Evolutionary conservation across 495 filamentous ascomycete species (phyloP).

Genomic region (Pyronema omphalodes): DNA sequence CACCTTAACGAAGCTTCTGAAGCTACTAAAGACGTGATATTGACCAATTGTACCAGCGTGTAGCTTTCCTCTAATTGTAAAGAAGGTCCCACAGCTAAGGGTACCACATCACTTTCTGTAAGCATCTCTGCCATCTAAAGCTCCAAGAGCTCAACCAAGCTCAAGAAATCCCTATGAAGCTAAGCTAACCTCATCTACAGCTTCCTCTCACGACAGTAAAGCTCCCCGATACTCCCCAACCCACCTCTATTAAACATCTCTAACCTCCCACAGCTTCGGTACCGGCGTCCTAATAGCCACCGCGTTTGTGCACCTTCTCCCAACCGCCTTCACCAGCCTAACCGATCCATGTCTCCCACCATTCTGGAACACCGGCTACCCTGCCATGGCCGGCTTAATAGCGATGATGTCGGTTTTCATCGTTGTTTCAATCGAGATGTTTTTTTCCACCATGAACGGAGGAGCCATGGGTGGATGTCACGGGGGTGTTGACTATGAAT

Average conservation of each 20-base stretch:
- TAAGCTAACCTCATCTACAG: neutral
- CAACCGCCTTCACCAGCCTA: constrained; percentile 63
- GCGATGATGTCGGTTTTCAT: constrained; percentile 64
- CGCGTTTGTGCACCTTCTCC: constrained; percentile 73
- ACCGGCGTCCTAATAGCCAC: constrained; percentile 75
- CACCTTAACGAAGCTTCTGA: neutral
- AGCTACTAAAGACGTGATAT: neutral
- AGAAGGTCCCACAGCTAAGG: constrained; percentile 27
- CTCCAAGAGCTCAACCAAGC: constrained; percentile 19
- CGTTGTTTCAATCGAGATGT: constrained; percentile 61
- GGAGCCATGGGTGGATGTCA: constrained; percentile 21
- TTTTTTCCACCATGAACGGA: constrained; percentile 36
- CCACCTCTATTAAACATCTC: neutral
- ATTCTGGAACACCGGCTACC: constrained; percentile 55
- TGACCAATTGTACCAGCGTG: constrained; percentile 30
- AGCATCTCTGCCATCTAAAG: too few species aligned
- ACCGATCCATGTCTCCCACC: constrained; percentile 63
- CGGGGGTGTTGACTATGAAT: constrained; percentile 9
- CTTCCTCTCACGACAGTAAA: constrained; percentile 3
- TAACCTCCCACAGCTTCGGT: constrained; percentile 50
- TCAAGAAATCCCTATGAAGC: too few species aligned
- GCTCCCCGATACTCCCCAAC: constrained; percentile 4
- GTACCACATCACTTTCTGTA: constrained; percentile 36
- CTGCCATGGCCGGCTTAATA: constrained; percentile 57
- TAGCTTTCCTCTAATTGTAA: constrained; percentile 39